phyloP scores from a whole-genome alignment of 148 eudicot species.

The Heliosperma pusillum region DNA sequence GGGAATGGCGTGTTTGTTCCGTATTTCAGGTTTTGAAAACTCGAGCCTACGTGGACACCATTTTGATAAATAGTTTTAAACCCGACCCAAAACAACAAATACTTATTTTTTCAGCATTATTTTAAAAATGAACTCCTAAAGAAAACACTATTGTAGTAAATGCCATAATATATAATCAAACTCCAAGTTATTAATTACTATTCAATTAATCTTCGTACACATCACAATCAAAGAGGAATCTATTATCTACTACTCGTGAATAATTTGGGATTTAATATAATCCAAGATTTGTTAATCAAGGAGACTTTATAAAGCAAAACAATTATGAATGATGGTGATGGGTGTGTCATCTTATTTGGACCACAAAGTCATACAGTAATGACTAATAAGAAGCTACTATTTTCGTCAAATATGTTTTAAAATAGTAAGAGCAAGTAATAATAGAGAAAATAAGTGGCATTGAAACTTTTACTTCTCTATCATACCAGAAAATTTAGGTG shows the following conservation, averaged over 20 bases:
- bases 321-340: conserved; percentile 8
- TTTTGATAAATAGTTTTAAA: too few relatives aligned
- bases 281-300: conserved; percentile 4
- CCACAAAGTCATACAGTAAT: background rate
- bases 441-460: background rate
- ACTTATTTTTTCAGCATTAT: too few relatives aligned
- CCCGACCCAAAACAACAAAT: too few relatives aligned
- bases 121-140: too few relatives aligned
- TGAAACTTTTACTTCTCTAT: too few relatives aligned
- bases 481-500: too few relatives aligned
- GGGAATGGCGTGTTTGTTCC: too few relatives aligned
- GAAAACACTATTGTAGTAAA: background rate
- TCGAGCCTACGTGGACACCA: too few relatives aligned
- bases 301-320: background rate
- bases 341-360: background rate
- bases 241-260: background rate
- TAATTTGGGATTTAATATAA: background rate
- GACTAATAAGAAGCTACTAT: background rate
- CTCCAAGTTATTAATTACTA: background rate
- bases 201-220: conserved; percentile 1
- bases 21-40: too few relatives aligned
- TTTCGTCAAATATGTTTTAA: background rate
- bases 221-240: background rate
- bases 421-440: background rate
- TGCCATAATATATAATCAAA: too few relatives aligned